Evolutionary conservation across 805 yeast genomes (phyloP).

Genomic region (Saturnispora saitoi): DNA sequence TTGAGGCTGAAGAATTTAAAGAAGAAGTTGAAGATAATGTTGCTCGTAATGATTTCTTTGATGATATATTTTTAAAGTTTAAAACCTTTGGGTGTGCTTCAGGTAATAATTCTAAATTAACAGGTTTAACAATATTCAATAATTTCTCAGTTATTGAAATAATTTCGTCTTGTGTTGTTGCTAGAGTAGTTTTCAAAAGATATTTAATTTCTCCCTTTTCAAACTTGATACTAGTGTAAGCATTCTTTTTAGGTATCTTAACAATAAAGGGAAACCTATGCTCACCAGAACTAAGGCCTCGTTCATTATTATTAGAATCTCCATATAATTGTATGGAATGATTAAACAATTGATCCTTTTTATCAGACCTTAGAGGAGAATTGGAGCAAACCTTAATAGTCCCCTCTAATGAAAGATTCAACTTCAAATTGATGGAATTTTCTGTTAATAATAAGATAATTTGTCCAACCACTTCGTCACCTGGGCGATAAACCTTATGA

Average conservation of each 20-base stretch:
- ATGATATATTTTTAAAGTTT: conserved; percentile 43
- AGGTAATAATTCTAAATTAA: conserved; percentile 61
- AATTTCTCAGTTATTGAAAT: conserved; percentile 45
- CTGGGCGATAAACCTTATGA: conserved; percentile 71
- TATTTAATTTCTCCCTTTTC: conserved; percentile 81
- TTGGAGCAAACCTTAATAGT: conserved; percentile 47
- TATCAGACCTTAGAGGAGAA: conserved; percentile 41
- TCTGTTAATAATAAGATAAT: conserved; percentile 47
- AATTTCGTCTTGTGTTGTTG: conserved; percentile 13
- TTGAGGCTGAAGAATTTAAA: conserved; percentile 33
- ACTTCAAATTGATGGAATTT: conserved; percentile 44
- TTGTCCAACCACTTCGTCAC: conserved; percentile 63
- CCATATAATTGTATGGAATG: conserved; percentile 57
- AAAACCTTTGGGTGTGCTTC: conserved; percentile 60
- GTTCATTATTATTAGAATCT: conserved; percentile 17
- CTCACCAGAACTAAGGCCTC: conserved; percentile 62
- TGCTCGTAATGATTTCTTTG: conserved; percentile 24
- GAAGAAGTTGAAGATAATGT: conserved; percentile 24
- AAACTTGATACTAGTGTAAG: conserved; percentile 68
- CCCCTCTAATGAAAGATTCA: conserved; percentile 49
- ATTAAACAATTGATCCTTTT: conserved; percentile 45
- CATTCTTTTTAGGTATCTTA: conserved; percentile 63
- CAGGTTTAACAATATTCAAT: conserved; percentile 59
- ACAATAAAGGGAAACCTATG: conserved; percentile 84
- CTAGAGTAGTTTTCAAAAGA: conserved; percentile 33